phyloP scores from a whole-genome alignment of 2,329 filamentous ascomycete genomes.

The Clonostachys byssicola region DNA sequence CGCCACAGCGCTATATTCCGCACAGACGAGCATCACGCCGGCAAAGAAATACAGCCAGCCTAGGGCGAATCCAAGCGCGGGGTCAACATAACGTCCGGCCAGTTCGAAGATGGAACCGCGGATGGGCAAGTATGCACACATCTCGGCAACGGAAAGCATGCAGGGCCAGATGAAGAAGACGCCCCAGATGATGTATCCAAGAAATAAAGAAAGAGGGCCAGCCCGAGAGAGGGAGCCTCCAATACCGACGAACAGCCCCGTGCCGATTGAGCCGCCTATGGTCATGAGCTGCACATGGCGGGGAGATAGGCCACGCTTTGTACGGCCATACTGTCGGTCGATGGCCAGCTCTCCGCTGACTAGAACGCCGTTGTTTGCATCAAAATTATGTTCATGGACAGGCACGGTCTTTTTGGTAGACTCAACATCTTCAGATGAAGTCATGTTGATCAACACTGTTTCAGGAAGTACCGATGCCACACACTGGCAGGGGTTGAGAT shows the following conservation, averaged over 20 bases:
- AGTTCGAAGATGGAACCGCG: conserved; percentile 36
- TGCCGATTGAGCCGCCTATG: too few species aligned
- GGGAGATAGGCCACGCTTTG: conserved; percentile 7
- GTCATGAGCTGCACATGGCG: too few species aligned
- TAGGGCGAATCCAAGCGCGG: conserved; percentile 43
- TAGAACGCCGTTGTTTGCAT: too few species aligned
- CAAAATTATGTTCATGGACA: too few species aligned
- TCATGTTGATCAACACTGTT: too few species aligned
- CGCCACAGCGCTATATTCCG: conserved; percentile 23
- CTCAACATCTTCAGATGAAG: too few species aligned
- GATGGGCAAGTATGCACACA: conserved; percentile 44
- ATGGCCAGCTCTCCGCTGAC: too few species aligned
- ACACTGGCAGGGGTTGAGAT: too few species aligned
- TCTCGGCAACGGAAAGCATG: conserved; percentile 37
- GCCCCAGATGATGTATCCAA: conserved; percentile 25
- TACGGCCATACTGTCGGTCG: too few species aligned
- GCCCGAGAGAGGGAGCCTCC: conserved; percentile 21
- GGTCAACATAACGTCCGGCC: conserved; percentile 42
- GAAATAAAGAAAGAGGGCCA: conserved; percentile 21
- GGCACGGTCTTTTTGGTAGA: too few species aligned
- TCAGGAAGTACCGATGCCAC: too few species aligned
- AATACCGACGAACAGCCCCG: conserved; percentile 25
- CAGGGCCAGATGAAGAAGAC: conserved; percentile 21
- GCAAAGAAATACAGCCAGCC: conserved; percentile 32
- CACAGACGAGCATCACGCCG: conserved; percentile 23